These are phyloP conservation scores for Copromyces sp. DNA, from an alignment of 495 filamentous ascomycete genomes.

Conservation along the genomic window DNA sequence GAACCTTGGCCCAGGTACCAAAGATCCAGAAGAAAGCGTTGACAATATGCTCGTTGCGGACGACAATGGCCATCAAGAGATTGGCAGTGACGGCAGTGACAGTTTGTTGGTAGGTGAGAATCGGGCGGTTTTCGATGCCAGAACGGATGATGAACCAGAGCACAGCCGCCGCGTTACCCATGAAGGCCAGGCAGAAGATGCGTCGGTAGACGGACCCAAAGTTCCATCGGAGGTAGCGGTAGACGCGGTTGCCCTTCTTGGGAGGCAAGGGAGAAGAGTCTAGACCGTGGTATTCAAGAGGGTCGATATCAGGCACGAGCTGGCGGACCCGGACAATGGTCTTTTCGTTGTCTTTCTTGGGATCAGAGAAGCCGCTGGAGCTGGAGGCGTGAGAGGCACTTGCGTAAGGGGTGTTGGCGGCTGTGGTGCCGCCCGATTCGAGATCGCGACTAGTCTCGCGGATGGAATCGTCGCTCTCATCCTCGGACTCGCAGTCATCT, in stretches of 20 bases:
- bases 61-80: constrained; percentile 40
- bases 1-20: constrained; percentile 43
- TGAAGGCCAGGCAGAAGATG: constrained; percentile 24
- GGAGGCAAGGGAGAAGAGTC: constrained; percentile 13
- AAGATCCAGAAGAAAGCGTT: constrained; percentile 59
- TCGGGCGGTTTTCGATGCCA: background rate
- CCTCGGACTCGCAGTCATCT: background rate
- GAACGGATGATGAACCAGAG: constrained; percentile 6
- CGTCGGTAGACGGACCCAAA: constrained; percentile 28
- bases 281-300: constrained; percentile 8
- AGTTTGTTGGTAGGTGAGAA: constrained; percentile 16
- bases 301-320: constrained; percentile 4
- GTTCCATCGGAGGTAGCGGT: constrained; percentile 25
- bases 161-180: constrained; percentile 21
- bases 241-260: constrained; percentile 19
- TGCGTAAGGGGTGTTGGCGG: background rate
- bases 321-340: background rate
- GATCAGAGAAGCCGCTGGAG: background rate
- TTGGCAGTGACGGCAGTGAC: constrained; percentile 38
- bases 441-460: background rate
- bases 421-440: background rate
- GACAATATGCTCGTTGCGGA: constrained; percentile 66
- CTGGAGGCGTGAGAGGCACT: background rate
- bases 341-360: background rate
- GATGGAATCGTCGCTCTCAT: background rate